Conservation (phyloP, 345 rosid species). For the Jatropha curcas region DNA sequence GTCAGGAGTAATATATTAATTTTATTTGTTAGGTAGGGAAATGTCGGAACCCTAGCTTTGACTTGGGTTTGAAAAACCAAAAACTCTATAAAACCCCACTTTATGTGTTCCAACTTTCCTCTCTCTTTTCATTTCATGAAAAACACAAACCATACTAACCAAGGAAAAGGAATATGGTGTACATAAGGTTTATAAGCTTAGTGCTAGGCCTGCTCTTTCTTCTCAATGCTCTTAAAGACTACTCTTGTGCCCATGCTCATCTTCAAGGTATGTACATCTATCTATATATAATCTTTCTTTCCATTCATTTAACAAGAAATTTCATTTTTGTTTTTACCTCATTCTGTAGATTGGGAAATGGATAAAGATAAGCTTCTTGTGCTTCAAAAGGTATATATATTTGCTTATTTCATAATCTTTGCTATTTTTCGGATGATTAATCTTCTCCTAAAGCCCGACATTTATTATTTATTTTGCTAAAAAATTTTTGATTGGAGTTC, state of each 20-base stretch:
- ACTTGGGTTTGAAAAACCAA: conserved; percentile 36
- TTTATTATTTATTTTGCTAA: no score
- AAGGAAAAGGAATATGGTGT: conserved; percentile 31
- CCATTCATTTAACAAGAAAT: no score
- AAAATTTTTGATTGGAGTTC: no score
- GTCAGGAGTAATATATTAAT: conserved; percentile 20
- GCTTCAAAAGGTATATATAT: conserved; percentile 24
- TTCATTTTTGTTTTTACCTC: not conserved
- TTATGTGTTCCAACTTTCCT: conserved; percentile 22
- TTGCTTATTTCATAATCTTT: not conserved
- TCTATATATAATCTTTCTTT: not conserved
- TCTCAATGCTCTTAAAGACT: conserved; percentile 16
- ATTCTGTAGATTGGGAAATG: conserved; percentile 4
- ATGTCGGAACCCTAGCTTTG: conserved; percentile 44
- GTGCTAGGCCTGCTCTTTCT: conserved; percentile 38
- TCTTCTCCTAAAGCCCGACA: no score
- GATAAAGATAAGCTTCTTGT: not conserved
- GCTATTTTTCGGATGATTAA: not conserved
- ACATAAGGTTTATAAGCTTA: conserved; percentile 30
- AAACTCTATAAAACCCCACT: conserved; percentile 39
- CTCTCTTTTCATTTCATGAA: conserved; percentile 28
- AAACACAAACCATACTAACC: conserved; percentile 3
- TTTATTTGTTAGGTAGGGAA: conserved; percentile 18
- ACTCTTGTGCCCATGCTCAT: conserved; percentile 33
- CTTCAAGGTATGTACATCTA: conserved; percentile 37